Evolutionary conservation across 306 rosid genomes (phyloP).

Genomic region (Cucumis melo): DNA sequence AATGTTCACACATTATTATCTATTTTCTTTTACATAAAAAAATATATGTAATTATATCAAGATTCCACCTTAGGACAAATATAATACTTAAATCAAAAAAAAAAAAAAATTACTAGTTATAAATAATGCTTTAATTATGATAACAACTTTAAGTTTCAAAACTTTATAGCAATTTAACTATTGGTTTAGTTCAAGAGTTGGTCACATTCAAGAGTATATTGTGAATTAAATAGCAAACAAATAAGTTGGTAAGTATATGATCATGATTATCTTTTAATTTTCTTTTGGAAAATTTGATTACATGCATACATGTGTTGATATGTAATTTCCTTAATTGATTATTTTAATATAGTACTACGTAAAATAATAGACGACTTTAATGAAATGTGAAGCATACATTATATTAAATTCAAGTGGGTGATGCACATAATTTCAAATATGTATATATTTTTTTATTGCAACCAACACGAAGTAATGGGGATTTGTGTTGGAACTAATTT

Average conservation of each 20-base stretch:
- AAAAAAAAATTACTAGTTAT: no score
- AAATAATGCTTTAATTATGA: background rate
- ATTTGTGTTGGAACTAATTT: no score
- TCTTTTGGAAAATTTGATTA: background rate
- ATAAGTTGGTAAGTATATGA: background rate
- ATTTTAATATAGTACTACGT: background rate
- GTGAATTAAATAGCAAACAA: background rate
- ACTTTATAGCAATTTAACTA: background rate
- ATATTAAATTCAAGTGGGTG: background rate
- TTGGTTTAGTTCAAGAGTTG: background rate
- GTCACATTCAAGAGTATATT: background rate
- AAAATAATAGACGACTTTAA: background rate
- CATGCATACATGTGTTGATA: background rate
- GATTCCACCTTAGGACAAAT: background rate
- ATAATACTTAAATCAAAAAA: background rate
- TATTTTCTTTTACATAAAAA: background rate
- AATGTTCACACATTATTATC: background rate
- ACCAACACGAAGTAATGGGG: background rate
- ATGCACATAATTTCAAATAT: background rate
- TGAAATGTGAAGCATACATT: background rate
- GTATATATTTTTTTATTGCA: background rate
- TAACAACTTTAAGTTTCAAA: background rate
- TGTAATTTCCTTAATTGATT: background rate
- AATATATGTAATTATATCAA: background rate
- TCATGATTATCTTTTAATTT: background rate